These are phyloP conservation scores for Microdochium bolleyi DNA, from an alignment of 2,329 filamentous ascomycete genomes.

Conservation along the genomic window DNA sequence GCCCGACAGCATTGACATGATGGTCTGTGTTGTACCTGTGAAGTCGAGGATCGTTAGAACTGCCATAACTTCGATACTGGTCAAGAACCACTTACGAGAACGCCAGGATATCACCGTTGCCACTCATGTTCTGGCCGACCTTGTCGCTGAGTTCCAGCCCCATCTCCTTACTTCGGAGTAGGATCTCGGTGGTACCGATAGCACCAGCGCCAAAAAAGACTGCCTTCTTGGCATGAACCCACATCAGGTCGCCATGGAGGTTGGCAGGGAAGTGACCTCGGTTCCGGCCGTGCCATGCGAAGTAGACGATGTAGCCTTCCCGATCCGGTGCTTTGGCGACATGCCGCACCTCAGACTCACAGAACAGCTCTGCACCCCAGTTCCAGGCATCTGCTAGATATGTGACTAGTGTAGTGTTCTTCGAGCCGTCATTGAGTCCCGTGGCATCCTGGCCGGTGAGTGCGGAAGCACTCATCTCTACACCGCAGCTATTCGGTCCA, in stretches of 20 bases:
- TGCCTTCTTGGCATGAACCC: slow-evolving; percentile 57
- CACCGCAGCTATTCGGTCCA: slow-evolving; percentile 54
- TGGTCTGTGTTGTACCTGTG: slow-evolving; percentile 50
- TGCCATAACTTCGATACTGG: not conserved
- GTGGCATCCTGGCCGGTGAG: slow-evolving; percentile 56
- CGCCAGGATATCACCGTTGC: slow-evolving; percentile 58
- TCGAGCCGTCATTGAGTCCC: slow-evolving; percentile 60
- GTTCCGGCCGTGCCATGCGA: slow-evolving; percentile 54
- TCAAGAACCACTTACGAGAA: slow-evolving; percentile 40
- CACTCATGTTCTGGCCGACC: slow-evolving; percentile 53
- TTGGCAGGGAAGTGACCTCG: slow-evolving; percentile 46
- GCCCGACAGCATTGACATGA: slow-evolving; percentile 48
- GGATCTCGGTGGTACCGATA: slow-evolving; percentile 58
- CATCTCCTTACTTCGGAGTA: slow-evolving; percentile 50
- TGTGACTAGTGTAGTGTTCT: slow-evolving; percentile 57
- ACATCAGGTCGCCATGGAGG: slow-evolving; percentile 53
- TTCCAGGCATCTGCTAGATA: slow-evolving; percentile 65
- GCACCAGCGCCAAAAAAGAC: slow-evolving; percentile 60
- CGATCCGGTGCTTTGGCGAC: slow-evolving; percentile 41
- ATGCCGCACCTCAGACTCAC: slow-evolving; percentile 58
- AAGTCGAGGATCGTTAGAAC: slow-evolving; percentile 8
- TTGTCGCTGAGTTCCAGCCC: slow-evolving; percentile 49
- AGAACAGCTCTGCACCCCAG: slow-evolving; percentile 65
- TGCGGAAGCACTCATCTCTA: slow-evolving; percentile 52
- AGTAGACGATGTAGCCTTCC: slow-evolving; percentile 56